Evolutionary conservation across 2,329 filamentous ascomycete genomes (phyloP).

Genomic region (Macrophomina tecta): DNA sequence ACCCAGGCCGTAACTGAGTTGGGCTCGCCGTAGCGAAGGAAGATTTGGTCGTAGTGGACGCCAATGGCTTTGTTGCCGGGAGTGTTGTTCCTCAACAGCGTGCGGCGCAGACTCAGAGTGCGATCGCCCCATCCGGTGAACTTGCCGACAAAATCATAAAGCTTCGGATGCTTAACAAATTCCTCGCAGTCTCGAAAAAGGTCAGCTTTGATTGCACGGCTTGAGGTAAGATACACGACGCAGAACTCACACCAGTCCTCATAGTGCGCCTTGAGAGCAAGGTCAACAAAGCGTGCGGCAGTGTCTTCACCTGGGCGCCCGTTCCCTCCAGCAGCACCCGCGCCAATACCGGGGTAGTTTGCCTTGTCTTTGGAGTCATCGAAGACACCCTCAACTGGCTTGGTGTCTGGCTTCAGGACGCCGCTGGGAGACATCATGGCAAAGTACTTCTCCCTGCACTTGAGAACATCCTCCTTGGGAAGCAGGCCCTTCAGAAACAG

Average conservation of each 20-base stretch:
- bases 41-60: constrained; percentile 52
- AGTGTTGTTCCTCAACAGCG: constrained; percentile 62
- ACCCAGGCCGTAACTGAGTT: constrained; percentile 43
- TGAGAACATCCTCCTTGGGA: constrained; percentile 59
- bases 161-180: constrained; percentile 60
- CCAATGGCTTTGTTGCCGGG: constrained; percentile 54
- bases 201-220: background rate
- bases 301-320: constrained; percentile 51
- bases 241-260: constrained; percentile 37
- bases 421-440: constrained; percentile 60
- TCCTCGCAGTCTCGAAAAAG: constrained; percentile 32
- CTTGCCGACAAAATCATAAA: constrained; percentile 57
- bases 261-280: constrained; percentile 61
- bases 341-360: constrained; percentile 61
- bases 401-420: constrained; percentile 60
- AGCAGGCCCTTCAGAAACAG: constrained; percentile 62
- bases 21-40: constrained; percentile 47
- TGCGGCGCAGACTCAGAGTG: constrained; percentile 55
- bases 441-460: constrained; percentile 61
- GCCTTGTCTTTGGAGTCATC: constrained; percentile 49
- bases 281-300: constrained; percentile 54
- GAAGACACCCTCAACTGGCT: constrained; percentile 61
- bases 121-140: constrained; percentile 62
- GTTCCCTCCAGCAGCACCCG: constrained; percentile 48
- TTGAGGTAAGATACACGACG: too few relatives aligned